Evolutionary conservation across 768 basidiomycete genomes (phyloP), one percentile per base, ranked within the genome.

Genomic region (Leccinellum luteum): DNA sequence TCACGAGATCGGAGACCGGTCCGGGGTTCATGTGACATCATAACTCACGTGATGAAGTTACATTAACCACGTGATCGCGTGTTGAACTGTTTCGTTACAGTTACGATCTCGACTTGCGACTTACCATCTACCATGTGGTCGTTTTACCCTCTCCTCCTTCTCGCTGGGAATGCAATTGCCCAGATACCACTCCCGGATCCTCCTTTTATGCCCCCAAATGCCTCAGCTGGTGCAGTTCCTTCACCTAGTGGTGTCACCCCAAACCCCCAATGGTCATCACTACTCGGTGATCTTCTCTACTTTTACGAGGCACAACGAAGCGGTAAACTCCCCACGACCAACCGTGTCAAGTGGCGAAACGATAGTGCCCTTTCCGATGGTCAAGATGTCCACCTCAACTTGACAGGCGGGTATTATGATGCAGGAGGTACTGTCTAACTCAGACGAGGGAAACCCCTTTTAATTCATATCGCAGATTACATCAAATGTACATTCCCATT

Each of bases 261-360:
- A 43, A 94, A 94, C 68, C 65, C 81, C 3, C 90, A 94, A 69
- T 96, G 94, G 92, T 81, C 86, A 6, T 87, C 78, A 50, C 71
- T 96, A 3, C 81, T 96, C 0, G 94, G 94, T 4, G 85, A 88
- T 69, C 71, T 88, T 27, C 69, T 96, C 27, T 96, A 85, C 67
- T 96, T 96, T 72, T 97, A 94, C 67, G 94, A 97, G 60, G 93
- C 87, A 1, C 94, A 97, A 66, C 80, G 94, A 19, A 90, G 89
- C 54, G 94, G 94, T 15, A 78, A 78, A 44, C 79, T 96, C 15
- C 81, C 87, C 1, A 64, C 74, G 13, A 77, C 77, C 4, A 91
- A 90, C 59, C 81, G 94, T 41, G 91, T 95, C 2, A 67, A 81
- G 25, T 98, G 95, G 95, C 78, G 94, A 52, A 97, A 97, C 65